Evolutionary conservation across 768 basidiomycete species (phyloP), one percentile per base, ranked within the genome.

Genomic region (Mycena pura): DNA sequence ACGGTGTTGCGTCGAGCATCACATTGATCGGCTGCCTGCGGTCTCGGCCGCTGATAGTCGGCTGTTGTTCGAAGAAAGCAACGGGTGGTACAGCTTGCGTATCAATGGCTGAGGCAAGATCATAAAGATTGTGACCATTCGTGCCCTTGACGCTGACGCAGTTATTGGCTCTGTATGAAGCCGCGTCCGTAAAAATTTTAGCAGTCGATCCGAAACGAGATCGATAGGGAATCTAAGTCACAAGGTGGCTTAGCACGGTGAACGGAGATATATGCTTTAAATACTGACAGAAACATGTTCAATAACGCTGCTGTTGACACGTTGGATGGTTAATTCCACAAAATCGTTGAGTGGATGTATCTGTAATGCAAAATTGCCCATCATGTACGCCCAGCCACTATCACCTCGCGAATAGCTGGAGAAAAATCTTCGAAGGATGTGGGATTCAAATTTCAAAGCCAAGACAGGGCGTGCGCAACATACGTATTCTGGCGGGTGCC

Each of bases 291-390:
- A 78, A 63, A 87, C 70, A 4, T 77, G 83, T 34, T 84, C 81
- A 19, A 73, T 74, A 9, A 45, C 31, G 19, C 66, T 77, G 44
- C 70, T 74, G 51, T 79, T 77, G 40, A 76, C 68, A 14, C 79
- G 79, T 60, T 79, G 77, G 29, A 87, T 73, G 1, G 78, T 82
- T 48, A 87, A 72, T 7, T 75, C 74, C 22, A 81, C 85, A 2
- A 70, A 73, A 65, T 87, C 86, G 28, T 68, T 69, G 11, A 86
- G 71, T 17, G 87, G 86, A 22, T 84, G 83, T 14, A 79, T 74
- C 56, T 82, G 78, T 55, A 82, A 80, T 0, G 85, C 86, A 67
- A 87, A 88, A 57, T 86, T 82, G 24, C 82, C 82, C 77, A 84
- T 74, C 55, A 73, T 66, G 50, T 82, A 82, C 19, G 73, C 70